Evolutionary conservation across 2,329 filamentous ascomycete species (phyloP).

Genomic region (Pseudogymnoascus sp.): DNA sequence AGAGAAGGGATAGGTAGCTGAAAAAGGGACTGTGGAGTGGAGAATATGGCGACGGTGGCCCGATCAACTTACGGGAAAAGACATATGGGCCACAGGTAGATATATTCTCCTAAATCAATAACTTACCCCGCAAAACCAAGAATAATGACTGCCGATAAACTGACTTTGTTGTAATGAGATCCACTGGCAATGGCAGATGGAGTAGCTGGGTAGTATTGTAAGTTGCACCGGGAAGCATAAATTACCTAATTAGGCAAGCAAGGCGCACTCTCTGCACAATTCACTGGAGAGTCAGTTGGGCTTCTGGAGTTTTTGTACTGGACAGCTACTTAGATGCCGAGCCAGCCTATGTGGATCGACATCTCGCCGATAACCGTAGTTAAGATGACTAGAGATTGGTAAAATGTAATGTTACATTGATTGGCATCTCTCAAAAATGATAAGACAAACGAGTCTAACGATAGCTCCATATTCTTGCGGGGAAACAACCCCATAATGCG

Average conservation of each 20-base stretch:
- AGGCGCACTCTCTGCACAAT: not conserved
- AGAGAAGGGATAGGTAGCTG: not conserved
- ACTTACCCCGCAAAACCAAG: not conserved
- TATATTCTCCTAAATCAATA: not conserved
- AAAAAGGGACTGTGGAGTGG: not conserved
- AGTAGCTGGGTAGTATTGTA: not conserved
- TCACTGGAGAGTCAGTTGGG: not conserved
- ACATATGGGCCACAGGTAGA: not conserved
- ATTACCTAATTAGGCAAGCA: constrained; percentile 8
- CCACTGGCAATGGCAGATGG: not conserved
- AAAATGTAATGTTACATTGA: constrained; percentile 2
- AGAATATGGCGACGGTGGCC: not conserved
- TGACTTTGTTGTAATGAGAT: not conserved
- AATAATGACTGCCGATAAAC: not conserved
- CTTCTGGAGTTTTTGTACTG: not conserved
- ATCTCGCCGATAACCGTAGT: not conserved
- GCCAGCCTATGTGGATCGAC: not conserved
- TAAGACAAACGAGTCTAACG: not conserved
- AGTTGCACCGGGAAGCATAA: not conserved
- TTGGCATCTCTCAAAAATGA: not conserved
- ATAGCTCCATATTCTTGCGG: not conserved
- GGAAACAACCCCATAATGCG: not conserved
- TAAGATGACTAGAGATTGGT: not conserved
- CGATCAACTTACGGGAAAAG: not conserved
- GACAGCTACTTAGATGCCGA: not conserved